Evolutionary conservation across 2,329 filamentous ascomycete genomes (phyloP), one percentile per base, ranked within the genome.

Genomic region (Ascomycota sp.): DNA sequence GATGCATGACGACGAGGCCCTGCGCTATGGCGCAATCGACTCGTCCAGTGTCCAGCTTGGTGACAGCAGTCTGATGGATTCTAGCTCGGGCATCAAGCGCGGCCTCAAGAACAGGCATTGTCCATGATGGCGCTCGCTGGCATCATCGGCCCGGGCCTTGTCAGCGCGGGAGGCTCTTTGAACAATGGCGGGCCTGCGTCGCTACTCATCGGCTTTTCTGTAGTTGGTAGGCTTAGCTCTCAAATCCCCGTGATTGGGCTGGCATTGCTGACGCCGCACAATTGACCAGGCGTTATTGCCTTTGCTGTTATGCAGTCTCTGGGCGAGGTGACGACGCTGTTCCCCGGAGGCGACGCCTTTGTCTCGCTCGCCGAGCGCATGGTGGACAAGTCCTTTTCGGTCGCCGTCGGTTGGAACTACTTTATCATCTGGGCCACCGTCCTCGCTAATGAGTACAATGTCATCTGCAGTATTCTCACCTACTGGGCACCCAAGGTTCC

Each of bases 241-340:
- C n/a, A n/a, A n/a, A n/a, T n/a, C n/a, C n/a, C n/a, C n/a, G n/a
- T 12, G n/a, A 25, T 10, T 20, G 27, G n/a, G 2, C 10, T n/a
- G 8, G 9, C 12, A 4, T 19, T 22, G 20, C 15, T 23, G 17
- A 24, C 20, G 12, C 22, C 21, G 13, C 20, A 2, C 1, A n/a
- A n/a, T n/a, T n/a, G n/a, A n/a, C n/a, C 19, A 55, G 51, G 52
- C 30, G 62, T 80, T 36, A 67, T 82, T 34, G 75, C 75, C 2
- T 64, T 60, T 36, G 62, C 58, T 38, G 65, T 75, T 38, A 80
- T 78, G 68, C 76, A 81, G 55, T 75, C 69, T 4, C 53, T 83
- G 6, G 77, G 77, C 13, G 77, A 83, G 46, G 55, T 82, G 40
- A 77, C 76, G 3, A 81, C 76, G 6, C 51, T 81, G 2, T 80